These are phyloP conservation scores for Calonectria pteridis DNA, from an alignment of 2,329 filamentous ascomycete genomes.

Conservation along the genomic window DNA sequence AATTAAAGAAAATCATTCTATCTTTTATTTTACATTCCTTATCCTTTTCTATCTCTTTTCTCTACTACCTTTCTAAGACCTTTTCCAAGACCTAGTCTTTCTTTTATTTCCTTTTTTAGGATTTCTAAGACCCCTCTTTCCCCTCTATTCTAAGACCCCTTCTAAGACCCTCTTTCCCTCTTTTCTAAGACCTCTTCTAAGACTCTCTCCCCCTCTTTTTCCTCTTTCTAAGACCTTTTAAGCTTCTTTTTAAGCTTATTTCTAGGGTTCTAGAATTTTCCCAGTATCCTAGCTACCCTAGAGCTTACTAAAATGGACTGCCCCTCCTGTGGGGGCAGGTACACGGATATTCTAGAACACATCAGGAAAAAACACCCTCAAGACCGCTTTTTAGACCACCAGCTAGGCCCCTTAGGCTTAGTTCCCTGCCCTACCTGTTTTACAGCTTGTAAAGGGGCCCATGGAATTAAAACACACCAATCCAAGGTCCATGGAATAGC, in stretches of 20 bases:
- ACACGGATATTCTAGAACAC: neutral
- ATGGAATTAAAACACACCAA: neutral
- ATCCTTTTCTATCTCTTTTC: neutral
- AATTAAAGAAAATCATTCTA: too few species aligned
- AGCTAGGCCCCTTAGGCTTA: neutral
- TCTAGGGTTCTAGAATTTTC: neutral
- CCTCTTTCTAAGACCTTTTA: neutral
- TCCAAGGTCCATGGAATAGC: neutral
- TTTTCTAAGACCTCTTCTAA: neutral
- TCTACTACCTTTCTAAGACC: too few species aligned
- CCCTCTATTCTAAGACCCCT: too few species aligned
- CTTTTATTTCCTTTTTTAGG: neutral
- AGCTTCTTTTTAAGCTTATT: neutral
- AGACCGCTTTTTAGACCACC: neutral
- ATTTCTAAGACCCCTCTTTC: too few species aligned
- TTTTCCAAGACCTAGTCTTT: too few species aligned
- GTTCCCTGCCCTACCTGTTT: neutral
- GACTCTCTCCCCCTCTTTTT: too few species aligned
- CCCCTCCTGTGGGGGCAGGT: neutral
- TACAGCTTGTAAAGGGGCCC: neutral
- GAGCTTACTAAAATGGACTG: neutral
- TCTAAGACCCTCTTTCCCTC: neutral
- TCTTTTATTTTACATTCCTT: neutral
- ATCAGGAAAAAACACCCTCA: neutral
- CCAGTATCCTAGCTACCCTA: neutral